Percentiles rank a stretch among this genome's conserved stretches.
Conservation (phyloP, 495 filamentous ascomycete genomes). For the Pseudevernia furfuracea region DNA sequence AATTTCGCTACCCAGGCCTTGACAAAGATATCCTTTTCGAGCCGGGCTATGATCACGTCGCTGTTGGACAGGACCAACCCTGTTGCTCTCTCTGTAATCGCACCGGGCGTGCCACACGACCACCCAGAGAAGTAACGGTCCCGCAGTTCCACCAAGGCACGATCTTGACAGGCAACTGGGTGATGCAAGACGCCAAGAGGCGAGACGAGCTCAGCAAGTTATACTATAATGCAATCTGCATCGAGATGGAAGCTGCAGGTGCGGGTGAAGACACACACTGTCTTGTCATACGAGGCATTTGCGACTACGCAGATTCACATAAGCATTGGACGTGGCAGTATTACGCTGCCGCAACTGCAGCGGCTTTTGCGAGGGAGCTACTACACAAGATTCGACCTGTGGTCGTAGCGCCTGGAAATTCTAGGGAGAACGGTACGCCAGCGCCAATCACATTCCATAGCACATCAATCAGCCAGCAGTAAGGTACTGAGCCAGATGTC, state of each 20-base stretch:
- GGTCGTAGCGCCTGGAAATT: no score
- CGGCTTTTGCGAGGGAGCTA: conserved; percentile 32
- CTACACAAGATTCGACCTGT: background rate
- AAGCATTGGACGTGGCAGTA: conserved; percentile 33
- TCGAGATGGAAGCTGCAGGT: conserved; percentile 43
- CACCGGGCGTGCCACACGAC: no score
- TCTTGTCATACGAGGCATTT: conserved; percentile 37
- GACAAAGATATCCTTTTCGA: no score
- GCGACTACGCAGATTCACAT: conserved; percentile 39
- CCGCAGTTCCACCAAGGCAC: conserved; percentile 26
- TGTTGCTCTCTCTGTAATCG: no score
- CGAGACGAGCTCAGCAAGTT: conserved; percentile 28
- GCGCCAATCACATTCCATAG: no score
- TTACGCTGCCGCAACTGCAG: conserved; percentile 34
- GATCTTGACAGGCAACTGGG: conserved; percentile 31
- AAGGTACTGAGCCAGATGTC: no score
- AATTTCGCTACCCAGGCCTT: no score
- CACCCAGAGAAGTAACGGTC: no score
- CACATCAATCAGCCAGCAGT: no score
- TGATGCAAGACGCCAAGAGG: conserved; percentile 31
- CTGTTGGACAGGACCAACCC: no score
- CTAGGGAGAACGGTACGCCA: no score
- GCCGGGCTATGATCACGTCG: no score
- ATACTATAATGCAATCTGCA: conserved; percentile 16
- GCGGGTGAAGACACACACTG: conserved; percentile 32